Base-by-base conservation (phyloP, 2,329 filamentous ascomycete genomes). In the Plenodomus lindquistii region DNA sequence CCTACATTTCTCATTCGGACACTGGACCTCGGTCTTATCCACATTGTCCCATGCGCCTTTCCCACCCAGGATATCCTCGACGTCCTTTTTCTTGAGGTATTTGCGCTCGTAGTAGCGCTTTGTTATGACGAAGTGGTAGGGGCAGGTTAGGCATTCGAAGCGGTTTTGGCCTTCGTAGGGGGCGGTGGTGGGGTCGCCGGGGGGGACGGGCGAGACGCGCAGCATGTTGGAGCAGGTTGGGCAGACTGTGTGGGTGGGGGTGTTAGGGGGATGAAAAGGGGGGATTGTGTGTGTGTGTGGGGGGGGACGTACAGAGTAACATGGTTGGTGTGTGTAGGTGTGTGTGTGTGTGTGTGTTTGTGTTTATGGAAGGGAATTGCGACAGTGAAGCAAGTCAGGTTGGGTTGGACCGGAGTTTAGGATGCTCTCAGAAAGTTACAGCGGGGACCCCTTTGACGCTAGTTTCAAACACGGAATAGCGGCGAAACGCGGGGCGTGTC, bases 61-160 rank as follows among this genome's bases (percentile, higher is more conserved):
- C 0, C 92, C 92, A 50, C 94, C 94, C 66, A 97, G 87, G 41
- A 97, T 89, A 60, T 88, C 93, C 62, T 96, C 93, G 60, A 87
- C 86, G 69, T 95, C 89, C 74, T 94, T 93, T 70, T 88, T 85
- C 75, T 88, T 86, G 80, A 94, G 91, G 22, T 73, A 71, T 59
- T 88, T 87, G 62, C 89, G 88, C 66, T 96, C 91, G 75, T 85
- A 96, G 74, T 91, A 88, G 52, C 86, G 84, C 64, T 86, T 83
- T 59, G 86, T 85, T 66, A 97, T 86, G 48, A 88, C 79, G 74
- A 91, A 91, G 72, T 95, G 86, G 78, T 96, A 99, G 3, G 94
- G 93, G 64, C 94, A 99, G 48, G 91, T 96, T 49, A 91, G 89
- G 77, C 94, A 99, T 75, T 96, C 91, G 74, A 97, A 91, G 48